Conservation (phyloP, 164 flowering plant genomes). For the Protea cynaroides region DNA sequence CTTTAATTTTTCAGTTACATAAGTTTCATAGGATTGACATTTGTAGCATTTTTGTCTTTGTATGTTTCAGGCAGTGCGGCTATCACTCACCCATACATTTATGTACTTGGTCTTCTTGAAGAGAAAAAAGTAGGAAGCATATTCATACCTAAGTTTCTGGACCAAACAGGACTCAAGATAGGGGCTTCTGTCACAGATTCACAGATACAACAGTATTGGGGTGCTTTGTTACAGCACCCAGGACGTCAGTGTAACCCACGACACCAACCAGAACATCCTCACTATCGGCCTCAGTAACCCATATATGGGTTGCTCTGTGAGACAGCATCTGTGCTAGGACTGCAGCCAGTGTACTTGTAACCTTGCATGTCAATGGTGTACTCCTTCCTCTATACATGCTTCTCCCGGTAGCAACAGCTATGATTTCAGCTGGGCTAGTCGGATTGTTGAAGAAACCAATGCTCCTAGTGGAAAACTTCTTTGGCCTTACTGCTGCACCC, state of each 20-base stretch:
- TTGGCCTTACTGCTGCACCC: slow-evolving; percentile 24
- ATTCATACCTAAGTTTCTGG: too few relatives aligned
- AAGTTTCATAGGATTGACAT: too few relatives aligned
- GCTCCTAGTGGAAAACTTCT: slow-evolving; percentile 70
- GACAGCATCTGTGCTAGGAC: slow-evolving; percentile 99
- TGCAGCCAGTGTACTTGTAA: slow-evolving; percentile 81
- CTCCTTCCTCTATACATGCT: slow-evolving; percentile 90
- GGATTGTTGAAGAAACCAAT: slow-evolving; percentile 65
- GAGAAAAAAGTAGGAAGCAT: too few relatives aligned
- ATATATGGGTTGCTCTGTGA: slow-evolving; percentile 86
- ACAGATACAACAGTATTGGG: slow-evolving; percentile 23
- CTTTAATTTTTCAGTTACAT: too few relatives aligned
- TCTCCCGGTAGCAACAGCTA: slow-evolving; percentile 36
- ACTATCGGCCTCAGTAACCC: slow-evolving; percentile 79
- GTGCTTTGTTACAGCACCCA: slow-evolving; percentile 61
- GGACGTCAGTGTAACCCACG: slow-evolving; percentile 74
- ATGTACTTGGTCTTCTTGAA: too few relatives aligned
- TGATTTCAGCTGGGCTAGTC: slow-evolving; percentile 17
- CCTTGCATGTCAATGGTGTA: slow-evolving; percentile 80
- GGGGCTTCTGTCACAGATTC: slow-evolving; percentile 2
- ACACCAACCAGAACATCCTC: slow-evolving; percentile 81
- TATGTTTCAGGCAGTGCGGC: too few relatives aligned
- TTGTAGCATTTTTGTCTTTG: too few relatives aligned
- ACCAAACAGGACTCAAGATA: too few relatives aligned
- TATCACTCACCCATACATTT: too few relatives aligned